Evolutionary conservation across 441 rosid genomes (phyloP), one percentile per base, ranked within the genome.

Genomic region (Brassica balearica): DNA sequence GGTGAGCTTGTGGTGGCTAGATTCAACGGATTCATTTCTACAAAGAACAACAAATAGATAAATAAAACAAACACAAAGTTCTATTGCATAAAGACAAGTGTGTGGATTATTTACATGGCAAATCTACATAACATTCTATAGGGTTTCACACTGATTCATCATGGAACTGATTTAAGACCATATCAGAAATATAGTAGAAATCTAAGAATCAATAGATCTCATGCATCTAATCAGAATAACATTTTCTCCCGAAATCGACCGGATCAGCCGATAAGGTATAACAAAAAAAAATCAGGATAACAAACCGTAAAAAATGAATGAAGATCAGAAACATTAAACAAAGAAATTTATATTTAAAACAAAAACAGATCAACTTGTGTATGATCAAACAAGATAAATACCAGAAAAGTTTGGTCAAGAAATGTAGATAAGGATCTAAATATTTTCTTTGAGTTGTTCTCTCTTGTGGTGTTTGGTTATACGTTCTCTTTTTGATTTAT

Each of bases 1-100:
- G 84, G 85, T 77, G 82, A 61, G 58, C 83, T 81, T 72, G 71
- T 51, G 12, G 73, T 46, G 56, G 82, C 89, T 73, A 78, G 90
- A 69, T 51, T 71, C 76, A 83, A 84, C 48, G 84, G 84, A 78
- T 75, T 86, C 98, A 94, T 91, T 36, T 75, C 73, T 82, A 71
- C 74, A 73, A 2, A 76, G 9, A 29, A 8, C 20, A 22, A 51
- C 68, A 7, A 12, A 9, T 25, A 56, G 10, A 29, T 17, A 43
- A 27, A 60, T 9, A 10, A 25, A 61, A 0, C 3, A 14, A 9
- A 34, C 41, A 36, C 41, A 36, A 36, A 36, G 41, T 36, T 36
- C 2, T 36, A 36, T 36, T 36, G 41, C 41, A 36, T 2, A 36
- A 36, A 36, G 41, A 36, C 41, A 36, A 36, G 41, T 36, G 41